A percentile compares a stretch with the other conserved stretches of the same genome.
Conservation (phyloP, 2,329 filamentous ascomycete genomes). For the Phialemoniopsis sp. region DNA sequence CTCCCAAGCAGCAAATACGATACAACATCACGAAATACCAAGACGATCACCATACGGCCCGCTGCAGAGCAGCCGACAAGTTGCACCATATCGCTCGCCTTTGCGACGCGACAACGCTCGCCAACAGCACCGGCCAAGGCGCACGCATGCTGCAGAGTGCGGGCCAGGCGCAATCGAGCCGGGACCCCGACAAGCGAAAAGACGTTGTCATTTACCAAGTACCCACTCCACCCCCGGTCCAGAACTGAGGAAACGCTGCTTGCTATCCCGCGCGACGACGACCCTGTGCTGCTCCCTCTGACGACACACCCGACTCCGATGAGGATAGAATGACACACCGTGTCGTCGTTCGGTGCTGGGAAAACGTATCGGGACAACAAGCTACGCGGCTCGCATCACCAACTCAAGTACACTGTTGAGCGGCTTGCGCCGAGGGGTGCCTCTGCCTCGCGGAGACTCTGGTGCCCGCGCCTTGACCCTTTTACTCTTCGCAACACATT, state of each 20-base stretch:
- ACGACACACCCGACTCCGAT: neutral
- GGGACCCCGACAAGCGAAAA: no score
- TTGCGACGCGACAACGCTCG: no score
- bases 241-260: neutral
- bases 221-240: no score
- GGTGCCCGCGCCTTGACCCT: neutral
- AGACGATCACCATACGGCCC: no score
- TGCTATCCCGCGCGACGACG: neutral
- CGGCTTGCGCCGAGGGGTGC: neutral
- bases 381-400: neutral
- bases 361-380: neutral
- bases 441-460: neutral
- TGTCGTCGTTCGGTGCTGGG: neutral
- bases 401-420: neutral
- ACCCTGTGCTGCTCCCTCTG: neutral
- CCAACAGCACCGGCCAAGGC: no score
- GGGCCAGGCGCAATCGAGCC: no score
- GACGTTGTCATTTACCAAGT: no score
- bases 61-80: no score
- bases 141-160: no score
- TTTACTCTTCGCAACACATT: neutral
- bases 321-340: neutral
- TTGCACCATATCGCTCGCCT: no score
- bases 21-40: no score
- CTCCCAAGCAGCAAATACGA: no score